Base-by-base conservation (phyloP, 1,139 yeast species). In the Suhomyces guaymorum region DNA sequence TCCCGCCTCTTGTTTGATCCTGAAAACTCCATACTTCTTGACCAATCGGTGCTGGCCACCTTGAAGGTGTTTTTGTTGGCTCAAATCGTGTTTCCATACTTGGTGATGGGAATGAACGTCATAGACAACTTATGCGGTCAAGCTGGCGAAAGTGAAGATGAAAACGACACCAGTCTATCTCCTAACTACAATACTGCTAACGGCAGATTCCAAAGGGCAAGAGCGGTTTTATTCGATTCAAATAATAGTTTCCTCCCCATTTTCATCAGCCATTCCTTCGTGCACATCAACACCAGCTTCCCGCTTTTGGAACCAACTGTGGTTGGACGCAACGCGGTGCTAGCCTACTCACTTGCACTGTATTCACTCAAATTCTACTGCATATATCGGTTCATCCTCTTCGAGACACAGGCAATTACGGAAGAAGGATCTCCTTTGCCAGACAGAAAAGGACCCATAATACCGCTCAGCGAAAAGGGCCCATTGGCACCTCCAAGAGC, bases 231-330 rank as follows among this genome's bases (percentile, higher is more conserved):
- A 22, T 39, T 39, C 23, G 57, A 54, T 22, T 43, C 49, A n/a
- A 60, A 60, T 41, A 58, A 59, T 39, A 56, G 55, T 41, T 53
- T 47, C 31, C 45, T 59, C 26, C 63, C 65, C 6, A 51, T 59
- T 9, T 44, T 59, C 37, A 52, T 61, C 28, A 52, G 62, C 26
- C 57, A 55, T 34, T 57, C 63, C 9, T 59, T 58, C 36, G 41
- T 51, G 4, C 46, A 46, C 21, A 44, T 57, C 7, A 53, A 51
- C 30, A 38, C 46, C 29, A 38, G 41, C 22, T 51, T 53, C 40
- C 52, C 50, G 3, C 36, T 48, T 24, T 30, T 42, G 27, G 19
- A 33, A 7, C 18, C 22, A 4, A 24, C 20, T 11, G 17, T 17
- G 21, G 14, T 22, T 4, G 13, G 15, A 4, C 16, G 24, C 5